Conservation (phyloP, 2,329 filamentous ascomycete genomes). For the Clonostachys rhizophaga region DNA sequence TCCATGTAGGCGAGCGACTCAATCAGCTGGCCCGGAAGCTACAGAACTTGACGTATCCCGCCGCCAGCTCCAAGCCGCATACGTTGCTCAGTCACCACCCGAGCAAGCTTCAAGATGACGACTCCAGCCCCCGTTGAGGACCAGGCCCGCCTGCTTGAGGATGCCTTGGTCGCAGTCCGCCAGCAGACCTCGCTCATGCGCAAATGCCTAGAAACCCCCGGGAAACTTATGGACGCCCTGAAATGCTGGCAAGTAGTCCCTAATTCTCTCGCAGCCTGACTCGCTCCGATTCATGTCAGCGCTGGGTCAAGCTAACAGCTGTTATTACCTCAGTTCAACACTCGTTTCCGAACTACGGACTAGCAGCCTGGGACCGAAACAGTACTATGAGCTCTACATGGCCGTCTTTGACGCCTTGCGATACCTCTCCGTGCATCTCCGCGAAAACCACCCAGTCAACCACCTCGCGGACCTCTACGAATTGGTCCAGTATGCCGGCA, state of each 20-base stretch:
- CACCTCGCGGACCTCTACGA: constrained; percentile 98
- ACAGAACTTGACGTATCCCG: not conserved
- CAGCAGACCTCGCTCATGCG: constrained; percentile 97
- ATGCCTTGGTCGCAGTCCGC: constrained; percentile 92
- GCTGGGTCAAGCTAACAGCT: not conserved
- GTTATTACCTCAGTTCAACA: constrained; percentile 65
- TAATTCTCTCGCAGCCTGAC: not conserved
- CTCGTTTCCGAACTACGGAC: constrained; percentile 97
- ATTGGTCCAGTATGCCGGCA: constrained; percentile 95
- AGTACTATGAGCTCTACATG: constrained; percentile 99
- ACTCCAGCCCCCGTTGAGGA: constrained; percentile 67
- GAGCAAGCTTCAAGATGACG: constrained; percentile 24
- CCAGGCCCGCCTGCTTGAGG: constrained; percentile 90
- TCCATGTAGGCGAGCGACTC: not conserved
- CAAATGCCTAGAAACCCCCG: constrained; percentile 92
- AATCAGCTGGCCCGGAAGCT: not conserved
- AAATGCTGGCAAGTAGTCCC: constrained; percentile 86
- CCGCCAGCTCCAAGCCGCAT: too few species aligned
- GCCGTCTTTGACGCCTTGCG: constrained; percentile 96
- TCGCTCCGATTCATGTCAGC: not conserved
- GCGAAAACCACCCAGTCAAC: constrained; percentile 95
- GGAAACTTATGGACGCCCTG: constrained; percentile 98
- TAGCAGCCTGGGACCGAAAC: constrained; percentile 94
- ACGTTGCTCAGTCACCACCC: too few species aligned
- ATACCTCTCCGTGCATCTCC: constrained; percentile 92